Base-by-base conservation (phyloP, 441 rosid genomes). In the Populus hybrid region DNA sequence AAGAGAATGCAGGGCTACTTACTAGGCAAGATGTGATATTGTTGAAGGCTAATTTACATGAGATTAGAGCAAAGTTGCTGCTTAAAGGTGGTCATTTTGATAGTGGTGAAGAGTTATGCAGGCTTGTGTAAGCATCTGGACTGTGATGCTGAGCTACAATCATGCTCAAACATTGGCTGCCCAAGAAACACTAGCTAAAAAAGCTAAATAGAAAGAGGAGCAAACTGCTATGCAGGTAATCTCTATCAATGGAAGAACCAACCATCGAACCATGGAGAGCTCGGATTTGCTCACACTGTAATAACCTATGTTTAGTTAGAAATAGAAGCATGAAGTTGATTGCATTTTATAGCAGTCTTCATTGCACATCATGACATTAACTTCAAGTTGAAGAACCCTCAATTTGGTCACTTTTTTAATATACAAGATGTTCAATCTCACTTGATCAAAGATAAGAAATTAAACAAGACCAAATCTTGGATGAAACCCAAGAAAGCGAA, bases 11-110 rank as follows among this genome's bases (percentile, higher is more conserved):
- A 79, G 67, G 89, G 89, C 32, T 89, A 75, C 89, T 89, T 57
- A 94, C 93, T 79, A 93, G 97, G 98, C 94, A 91, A 76, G 97
- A 95, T 28, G 97, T 91, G 70, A 95, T 97, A 40, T 73, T 91
- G 84, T 75, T 93, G 85, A 95, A 93, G 82, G 97, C 97, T 9
- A 84, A 83, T 14, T 84, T 93, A 57, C 88, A 92, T 61, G 99
- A 93, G 86, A 93, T 98, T 0, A 86, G 96, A 83, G 95, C 98
- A 1, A 93, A 90, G 86, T 84, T 93, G 87, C 82, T 95, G 80
- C 80, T 93, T 75, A 84, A 95, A 85, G 99, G 97, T 2, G 97
- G 96, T 70, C 92, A 91, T 79, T 92, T 93, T 12, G 95, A 95
- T 78, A 90, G 89, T 9, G 93, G 96, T 6, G 98, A 93, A 79